Conservation (phyloP, 176 grass and related monocot species). For the Tillandsia leiboldiana region DNA sequence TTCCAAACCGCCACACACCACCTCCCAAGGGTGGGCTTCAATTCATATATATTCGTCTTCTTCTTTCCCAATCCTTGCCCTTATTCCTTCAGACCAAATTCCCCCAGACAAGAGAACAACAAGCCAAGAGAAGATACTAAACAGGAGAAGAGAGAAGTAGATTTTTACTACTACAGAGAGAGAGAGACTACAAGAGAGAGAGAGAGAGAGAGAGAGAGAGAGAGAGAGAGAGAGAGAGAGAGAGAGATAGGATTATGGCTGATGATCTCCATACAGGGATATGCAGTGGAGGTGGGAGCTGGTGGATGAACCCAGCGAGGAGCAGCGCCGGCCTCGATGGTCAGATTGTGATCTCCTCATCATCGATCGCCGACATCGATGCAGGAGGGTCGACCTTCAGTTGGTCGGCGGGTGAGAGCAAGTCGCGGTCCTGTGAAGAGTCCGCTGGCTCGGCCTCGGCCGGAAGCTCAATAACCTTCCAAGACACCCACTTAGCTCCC, state of each 20-base stretch:
- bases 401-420: conserved; percentile 5
- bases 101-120: not conserved
- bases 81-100: not conserved
- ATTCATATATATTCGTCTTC: not conserved
- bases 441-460: conserved; percentile 14
- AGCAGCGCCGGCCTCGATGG: not conserved
- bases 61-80: not conserved
- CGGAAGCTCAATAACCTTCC: conserved; percentile 23
- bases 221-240: conserved; percentile 2
- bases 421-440: conserved; percentile 13
- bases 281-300: conserved; percentile 11
- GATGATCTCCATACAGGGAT: conserved; percentile 2
- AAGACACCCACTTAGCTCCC: not conserved
- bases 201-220: not conserved
- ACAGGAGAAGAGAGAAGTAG: not conserved
- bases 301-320: not conserved
- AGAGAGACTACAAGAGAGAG: not conserved
- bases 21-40: not conserved
- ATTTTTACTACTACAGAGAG: not conserved
- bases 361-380: not conserved
- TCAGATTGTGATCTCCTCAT: not conserved
- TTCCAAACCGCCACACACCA: not conserved
- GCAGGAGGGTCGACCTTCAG: not conserved
- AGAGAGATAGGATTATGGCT: not conserved
- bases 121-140: not conserved